phyloP scores from a whole-genome alignment of 208 protist species.

The Trypanosoma caninum region DNA sequence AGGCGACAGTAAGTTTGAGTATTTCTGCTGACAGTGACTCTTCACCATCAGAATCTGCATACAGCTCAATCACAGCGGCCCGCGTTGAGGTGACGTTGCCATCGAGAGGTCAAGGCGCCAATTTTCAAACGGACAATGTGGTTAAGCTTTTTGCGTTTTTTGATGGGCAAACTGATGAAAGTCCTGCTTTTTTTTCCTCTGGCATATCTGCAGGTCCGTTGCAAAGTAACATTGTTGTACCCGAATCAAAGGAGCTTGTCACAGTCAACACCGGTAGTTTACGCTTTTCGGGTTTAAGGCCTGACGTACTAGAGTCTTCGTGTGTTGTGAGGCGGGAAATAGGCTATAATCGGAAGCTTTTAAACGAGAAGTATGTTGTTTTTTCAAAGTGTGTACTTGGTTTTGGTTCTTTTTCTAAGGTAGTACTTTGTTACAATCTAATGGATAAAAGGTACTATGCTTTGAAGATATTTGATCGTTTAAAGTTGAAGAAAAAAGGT shows the following conservation, averaged over 20 bases:
- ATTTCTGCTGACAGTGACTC: no score
- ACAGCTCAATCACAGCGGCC: no score
- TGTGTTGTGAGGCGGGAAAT: background rate
- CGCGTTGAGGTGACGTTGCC: background rate
- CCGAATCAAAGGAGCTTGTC: conserved; percentile 13
- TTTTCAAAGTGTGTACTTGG: conserved; percentile 45
- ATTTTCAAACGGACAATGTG: background rate
- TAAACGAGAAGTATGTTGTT: conserved; percentile 72
- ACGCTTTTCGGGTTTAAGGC: background rate
- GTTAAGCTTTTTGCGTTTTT: background rate
- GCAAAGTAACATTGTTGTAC: background rate
- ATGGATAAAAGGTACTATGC: conserved; percentile 48
- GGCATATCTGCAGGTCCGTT: background rate
- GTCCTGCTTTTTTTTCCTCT: background rate
- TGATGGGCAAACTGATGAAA: background rate
- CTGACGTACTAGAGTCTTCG: background rate
- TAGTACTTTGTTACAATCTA: conserved; percentile 55
- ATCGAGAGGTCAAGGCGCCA: background rate
- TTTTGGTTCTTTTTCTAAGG: conserved; percentile 57
- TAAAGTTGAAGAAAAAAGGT: conserved; percentile 30
- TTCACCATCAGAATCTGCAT: no score
- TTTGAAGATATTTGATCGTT: conserved; percentile 51
- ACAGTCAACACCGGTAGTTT: conserved; percentile 16
- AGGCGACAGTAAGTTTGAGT: no score
- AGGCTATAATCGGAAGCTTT: conserved; percentile 26